These are phyloP conservation scores for Epichloe baconii DNA, from an alignment of 2,329 filamentous ascomycete species.

Conservation along the genomic window DNA sequence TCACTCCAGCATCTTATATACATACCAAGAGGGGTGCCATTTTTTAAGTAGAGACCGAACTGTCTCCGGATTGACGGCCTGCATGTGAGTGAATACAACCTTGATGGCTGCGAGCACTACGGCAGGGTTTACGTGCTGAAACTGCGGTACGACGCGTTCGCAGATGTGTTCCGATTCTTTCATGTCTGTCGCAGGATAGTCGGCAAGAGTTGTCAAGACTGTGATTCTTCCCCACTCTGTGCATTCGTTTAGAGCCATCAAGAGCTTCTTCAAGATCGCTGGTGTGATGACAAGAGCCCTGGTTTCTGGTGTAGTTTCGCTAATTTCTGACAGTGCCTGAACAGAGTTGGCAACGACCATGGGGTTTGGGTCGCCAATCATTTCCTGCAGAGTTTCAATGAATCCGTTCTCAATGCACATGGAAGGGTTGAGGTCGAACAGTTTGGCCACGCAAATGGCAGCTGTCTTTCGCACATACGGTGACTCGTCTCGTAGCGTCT, in stretches of 20 bases:
- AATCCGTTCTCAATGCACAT: conserved; percentile 98
- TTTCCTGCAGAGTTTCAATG: conserved; percentile 80
- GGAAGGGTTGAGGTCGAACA: conserved; percentile 84
- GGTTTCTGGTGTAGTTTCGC: conserved; percentile 81
- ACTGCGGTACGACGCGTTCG: conserved; percentile 88
- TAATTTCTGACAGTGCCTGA: conserved; percentile 82
- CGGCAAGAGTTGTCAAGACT: conserved; percentile 76
- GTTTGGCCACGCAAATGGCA: conserved; percentile 92
- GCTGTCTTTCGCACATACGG: conserved; percentile 98
- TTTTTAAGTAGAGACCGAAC: conserved; percentile 81
- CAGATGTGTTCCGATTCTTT: conserved; percentile 98
- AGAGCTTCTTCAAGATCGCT: conserved; percentile 79
- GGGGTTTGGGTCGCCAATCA: conserved; percentile 94
- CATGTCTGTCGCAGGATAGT: conserved; percentile 74
- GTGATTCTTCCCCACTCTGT: conserved; percentile 97
- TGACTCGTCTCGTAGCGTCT: conserved; percentile 92
- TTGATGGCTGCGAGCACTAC: conserved; percentile 97
- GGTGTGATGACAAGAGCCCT: conserved; percentile 73
- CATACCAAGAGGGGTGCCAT: conserved; percentile 92
- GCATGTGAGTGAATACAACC: conserved; percentile 95
- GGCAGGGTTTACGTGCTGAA: conserved; percentile 95
- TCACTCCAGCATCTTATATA: neutral
- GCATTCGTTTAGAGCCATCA: conserved; percentile 94
- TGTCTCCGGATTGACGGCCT: conserved; percentile 61
- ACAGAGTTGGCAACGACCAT: conserved; percentile 99